These are phyloP conservation scores for Boletus eberwhitei DNA, from an alignment of 768 basidiomycete species.

Conservation along the genomic window DNA sequence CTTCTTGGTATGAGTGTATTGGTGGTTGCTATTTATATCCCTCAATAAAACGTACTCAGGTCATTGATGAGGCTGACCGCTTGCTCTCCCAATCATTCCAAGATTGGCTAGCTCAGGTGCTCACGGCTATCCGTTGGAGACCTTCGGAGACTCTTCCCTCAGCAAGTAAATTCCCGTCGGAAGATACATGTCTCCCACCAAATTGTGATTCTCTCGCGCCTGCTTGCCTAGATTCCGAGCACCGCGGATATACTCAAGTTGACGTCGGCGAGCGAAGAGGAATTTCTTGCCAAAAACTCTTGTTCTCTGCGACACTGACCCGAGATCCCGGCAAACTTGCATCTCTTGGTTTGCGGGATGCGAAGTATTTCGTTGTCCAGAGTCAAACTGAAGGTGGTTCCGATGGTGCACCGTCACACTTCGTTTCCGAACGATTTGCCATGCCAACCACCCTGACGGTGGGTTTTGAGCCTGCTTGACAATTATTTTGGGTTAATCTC, in stretches of 20 bases:
- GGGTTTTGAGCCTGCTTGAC: conserved; percentile 17
- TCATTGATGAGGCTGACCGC: conserved; percentile 98
- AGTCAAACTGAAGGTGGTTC: conserved; percentile 36
- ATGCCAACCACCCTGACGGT: conserved; percentile 80
- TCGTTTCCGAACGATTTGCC: conserved; percentile 72
- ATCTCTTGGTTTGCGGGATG: conserved; percentile 69
- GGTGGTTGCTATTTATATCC: neutral
- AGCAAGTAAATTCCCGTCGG: conserved; percentile 1
- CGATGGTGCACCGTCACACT: conserved; percentile 42
- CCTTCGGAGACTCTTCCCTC: conserved; percentile 1
- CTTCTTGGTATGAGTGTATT: conserved; percentile 67
- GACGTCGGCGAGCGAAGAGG: conserved; percentile 57
- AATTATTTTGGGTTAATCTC: neutral
- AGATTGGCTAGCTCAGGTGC: conserved; percentile 85
- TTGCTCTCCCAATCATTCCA: conserved; percentile 94
- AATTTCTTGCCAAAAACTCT: conserved; percentile 84
- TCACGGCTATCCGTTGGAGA: conserved; percentile 63
- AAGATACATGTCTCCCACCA: conserved; percentile 3
- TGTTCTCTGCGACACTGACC: conserved; percentile 96
- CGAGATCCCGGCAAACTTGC: conserved; percentile 92
- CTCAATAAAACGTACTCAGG: conserved; percentile 42
- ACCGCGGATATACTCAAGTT: conserved; percentile 31
- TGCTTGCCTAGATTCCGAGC: conserved; percentile 40
- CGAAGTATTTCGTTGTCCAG: conserved; percentile 88
- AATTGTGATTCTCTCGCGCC: conserved; percentile 55